Evolutionary conservation across 352 stramenopile species (phyloP), one percentile per base, ranked within the genome.

Genomic region (Pythium dissotocum): DNA sequence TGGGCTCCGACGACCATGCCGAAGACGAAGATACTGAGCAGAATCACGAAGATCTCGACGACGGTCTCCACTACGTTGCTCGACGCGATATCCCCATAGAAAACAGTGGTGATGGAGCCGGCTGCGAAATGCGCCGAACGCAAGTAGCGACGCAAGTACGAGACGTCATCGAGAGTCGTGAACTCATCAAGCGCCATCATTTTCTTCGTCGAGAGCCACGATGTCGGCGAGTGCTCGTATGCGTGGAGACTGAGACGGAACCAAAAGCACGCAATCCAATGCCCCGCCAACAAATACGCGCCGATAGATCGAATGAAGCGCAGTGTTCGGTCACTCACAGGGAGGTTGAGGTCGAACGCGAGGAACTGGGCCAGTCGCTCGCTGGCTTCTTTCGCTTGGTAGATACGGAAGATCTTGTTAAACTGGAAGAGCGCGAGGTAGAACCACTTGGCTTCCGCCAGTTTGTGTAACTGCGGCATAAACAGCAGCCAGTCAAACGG

Each of bases 191-290:
- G 63, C 0, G 78, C 46, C 26, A 91, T 68, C 83, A 90, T 91
- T 8, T 78, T 73, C 35, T 74, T 61, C 1, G 78, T 82, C 6
- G 76, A 77, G 24, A 91, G 66, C 83, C 83, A 91, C 16, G 81
- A 90, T 10, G 69, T 75, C 16, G 79, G 76, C 52, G 85, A 85
- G 14, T 80, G 58, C 8, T 77, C 40, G 46, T 82, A 78, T 4
- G 79, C 78, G 26, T 84, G 63, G 24, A 89, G 32, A 9, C 82
- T 80, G 24, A 78, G 62, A 14, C 71, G 76, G 44, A 79, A 92
- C 83, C 83, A 92, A 1, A 87, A 44, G 24, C 85, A 94, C 4
- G 67, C 83, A 40, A 92, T 90, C 83, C 82, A 92, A 63, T 94
- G 85, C 2, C 74, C 78, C 0, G 76, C 72, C 13, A 94, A 54